Base-by-base conservation (phyloP, 176 grass and related monocot species). In the Triticum aestivum region DNA sequence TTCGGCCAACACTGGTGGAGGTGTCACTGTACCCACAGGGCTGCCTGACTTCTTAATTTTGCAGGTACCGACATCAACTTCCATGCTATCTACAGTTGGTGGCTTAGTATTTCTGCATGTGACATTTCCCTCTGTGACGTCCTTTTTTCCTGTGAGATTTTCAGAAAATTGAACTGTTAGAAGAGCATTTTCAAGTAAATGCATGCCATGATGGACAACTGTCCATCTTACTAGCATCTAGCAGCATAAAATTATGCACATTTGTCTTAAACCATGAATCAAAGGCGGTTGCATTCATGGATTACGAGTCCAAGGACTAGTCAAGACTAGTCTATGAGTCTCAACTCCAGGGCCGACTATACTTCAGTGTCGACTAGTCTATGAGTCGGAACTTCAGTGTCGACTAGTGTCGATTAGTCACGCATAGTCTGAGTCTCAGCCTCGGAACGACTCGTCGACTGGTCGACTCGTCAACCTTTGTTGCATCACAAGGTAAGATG, bases 131-230 rank as follows among this genome's bases (percentile, higher is more conserved):
- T 89, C 82, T 75, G 79, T 56, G 59, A 82, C 75, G 75, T 89
- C 65, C 8, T 90, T 89, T 34, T 73, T 81, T 88, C 86, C 92
- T 97, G 82, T 54, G 47, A 79, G 29, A 51, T 49, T 77, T 75
- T 54, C 62, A 44, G 21, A 91, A 30, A 84, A 42, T 51, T 84
- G 20, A 59, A 61, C 21, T 51, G 61, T 87, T 80, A 79, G 18
- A 90, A 79, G 79, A 65, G 21, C 23, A 29, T 61, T 77, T 80
- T 65, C 20, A 33, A 49, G 39, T 49, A 83, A 74, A 79, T 61
- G 72, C 29, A 84, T 41, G 81, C 71, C 79, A 75, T 52, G 44
- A 17, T 27, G 47, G 72, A 30, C 26, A 38, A 38, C 14, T 69
- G 41, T 58, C 33, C 67, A 14, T 61, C 12, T 47, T 59, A 61